Evolutionary conservation across 83 land plant genomes (phyloP).

Genomic region (Picea engelmannii): DNA sequence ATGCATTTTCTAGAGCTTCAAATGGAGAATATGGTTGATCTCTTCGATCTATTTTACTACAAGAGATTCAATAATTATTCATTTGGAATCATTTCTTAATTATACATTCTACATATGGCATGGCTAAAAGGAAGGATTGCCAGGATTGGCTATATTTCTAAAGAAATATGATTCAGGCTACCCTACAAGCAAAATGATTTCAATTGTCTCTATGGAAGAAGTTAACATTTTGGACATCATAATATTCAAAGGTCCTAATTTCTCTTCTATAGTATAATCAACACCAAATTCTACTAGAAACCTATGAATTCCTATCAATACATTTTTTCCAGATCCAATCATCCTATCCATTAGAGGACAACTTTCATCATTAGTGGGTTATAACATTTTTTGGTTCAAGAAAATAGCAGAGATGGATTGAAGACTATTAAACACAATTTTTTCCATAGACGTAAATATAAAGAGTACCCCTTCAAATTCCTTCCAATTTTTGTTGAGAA

Average conservation of each 20-base stretch:
- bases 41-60: too few species aligned
- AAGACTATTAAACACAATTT: too few species aligned
- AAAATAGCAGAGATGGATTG: not conserved
- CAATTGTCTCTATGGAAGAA: not conserved
- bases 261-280: not conserved
- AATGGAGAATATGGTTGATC: too few species aligned
- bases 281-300: not conserved
- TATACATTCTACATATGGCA: not conserved
- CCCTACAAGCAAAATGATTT: not conserved
- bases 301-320: not conserved
- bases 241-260: not conserved
- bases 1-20: too few species aligned
- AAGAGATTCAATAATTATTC: too few species aligned
- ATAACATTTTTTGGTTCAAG: not conserved
- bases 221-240: not conserved
- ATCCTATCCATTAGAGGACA: not conserved
- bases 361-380: not conserved
- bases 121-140: too few species aligned
- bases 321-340: not conserved
- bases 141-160: not conserved
- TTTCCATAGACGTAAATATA: too few species aligned
- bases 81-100: not conserved
- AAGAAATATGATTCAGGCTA: not conserved
- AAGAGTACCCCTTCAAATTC: too few species aligned
- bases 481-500: too few species aligned